Base-by-base conservation (phyloP, 164 flowering plant genomes). In the Saururus chinensis region DNA sequence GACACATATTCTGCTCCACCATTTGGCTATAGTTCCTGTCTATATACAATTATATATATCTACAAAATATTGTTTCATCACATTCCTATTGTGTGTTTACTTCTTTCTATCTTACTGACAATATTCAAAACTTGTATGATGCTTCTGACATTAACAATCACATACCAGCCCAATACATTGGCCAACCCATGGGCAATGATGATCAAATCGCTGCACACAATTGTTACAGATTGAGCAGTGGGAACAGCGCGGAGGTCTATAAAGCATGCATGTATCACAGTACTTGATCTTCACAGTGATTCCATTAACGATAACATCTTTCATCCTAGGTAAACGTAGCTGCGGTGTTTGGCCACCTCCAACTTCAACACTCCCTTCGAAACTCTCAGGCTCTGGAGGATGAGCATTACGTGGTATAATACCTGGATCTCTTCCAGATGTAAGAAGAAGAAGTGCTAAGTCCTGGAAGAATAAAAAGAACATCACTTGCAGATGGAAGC, bases 131-230 rank as follows among this genome's bases (percentile, higher is more conserved):
- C 8, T 48, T 30, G 6, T 30, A 30, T 6, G 7, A 25, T 45
- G 13, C 11, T 5, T 49, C 49, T 22, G 40, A 49, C 19, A 22
- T 21, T 26, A 14, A 22, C 23, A 12, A n/a, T 48, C 20, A n/a
- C 90, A 80, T 77, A 92, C 98, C 90, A 79, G 73, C 42, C 98
- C 96, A 77, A 92, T 89, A 78, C 98, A 92, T 70, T 89, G 98
- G 56, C 98, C 95, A 68, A 89, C 96, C 98, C 98, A 93, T 24
- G 98, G 98, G 73, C 97, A 92, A 68, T 88, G 98, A 65, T 89
- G 98, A 65, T 92, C 96, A 77, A 89, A 92, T 53, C 93, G 78
- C 66, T 89, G 92, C 17, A 92, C 98, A 67, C 98, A 89, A 65
- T 92, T 92, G 60, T 87, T 87, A 76, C 95, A 85, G 55, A 87